Evolutionary conservation across 768 basidiomycete species (phyloP).

Genomic region (Tricholoma matsutake): DNA sequence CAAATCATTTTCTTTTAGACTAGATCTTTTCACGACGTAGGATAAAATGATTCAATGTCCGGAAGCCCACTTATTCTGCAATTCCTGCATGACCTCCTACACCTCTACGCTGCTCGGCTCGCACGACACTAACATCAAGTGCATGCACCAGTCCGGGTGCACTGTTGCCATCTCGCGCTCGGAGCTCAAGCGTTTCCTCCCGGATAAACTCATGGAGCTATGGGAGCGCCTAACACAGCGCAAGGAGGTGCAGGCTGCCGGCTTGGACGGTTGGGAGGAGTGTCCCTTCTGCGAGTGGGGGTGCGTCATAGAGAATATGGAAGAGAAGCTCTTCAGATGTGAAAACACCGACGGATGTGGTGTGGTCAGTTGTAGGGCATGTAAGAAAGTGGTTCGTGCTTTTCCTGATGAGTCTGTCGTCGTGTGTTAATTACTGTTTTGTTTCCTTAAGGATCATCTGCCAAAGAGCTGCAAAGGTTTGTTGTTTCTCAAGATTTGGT

Average conservation of each 20-base stretch:
- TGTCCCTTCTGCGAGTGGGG: conserved; percentile 92
- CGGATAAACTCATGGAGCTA: conserved; percentile 61
- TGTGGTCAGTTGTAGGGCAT: conserved; percentile 73
- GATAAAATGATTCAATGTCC: conserved; percentile 86
- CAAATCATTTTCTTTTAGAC: not conserved
- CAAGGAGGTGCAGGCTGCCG: conserved; percentile 76
- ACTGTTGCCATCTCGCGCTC: conserved; percentile 61
- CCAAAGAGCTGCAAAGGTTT: conserved; percentile 77
- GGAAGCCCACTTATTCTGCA: conserved; percentile 87
- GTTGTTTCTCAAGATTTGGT: not conserved
- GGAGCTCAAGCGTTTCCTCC: conserved; percentile 67
- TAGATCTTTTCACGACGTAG: conserved; percentile 35
- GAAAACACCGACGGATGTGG: conserved; percentile 65
- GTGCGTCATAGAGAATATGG: conserved; percentile 63
- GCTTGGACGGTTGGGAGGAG: conserved; percentile 78
- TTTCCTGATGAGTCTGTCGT: not conserved
- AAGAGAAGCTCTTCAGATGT: conserved; percentile 59
- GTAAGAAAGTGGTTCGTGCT: conserved; percentile 64
- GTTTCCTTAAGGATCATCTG: conserved; percentile 61
- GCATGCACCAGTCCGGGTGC: conserved; percentile 82
- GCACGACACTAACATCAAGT: conserved; percentile 59
- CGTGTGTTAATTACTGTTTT: not conserved
- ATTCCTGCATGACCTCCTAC: conserved; percentile 63
- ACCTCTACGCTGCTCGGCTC: conserved; percentile 64
- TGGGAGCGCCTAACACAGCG: conserved; percentile 74